phyloP scores from a whole-genome alignment of 441 rosid species.

The Erodium texanum region DNA sequence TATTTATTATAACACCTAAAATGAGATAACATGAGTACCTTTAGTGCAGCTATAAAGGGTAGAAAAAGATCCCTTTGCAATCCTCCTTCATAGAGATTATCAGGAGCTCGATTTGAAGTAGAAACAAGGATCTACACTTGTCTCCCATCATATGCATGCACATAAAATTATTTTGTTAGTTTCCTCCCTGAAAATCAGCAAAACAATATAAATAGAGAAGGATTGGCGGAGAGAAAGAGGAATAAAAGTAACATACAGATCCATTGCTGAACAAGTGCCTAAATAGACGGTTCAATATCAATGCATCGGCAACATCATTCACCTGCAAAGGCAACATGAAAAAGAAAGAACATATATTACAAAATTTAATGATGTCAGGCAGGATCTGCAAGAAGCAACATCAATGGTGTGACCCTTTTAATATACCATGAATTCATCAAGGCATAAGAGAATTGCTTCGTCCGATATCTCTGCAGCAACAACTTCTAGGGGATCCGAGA shows the following conservation, averaged over 20 bases:
- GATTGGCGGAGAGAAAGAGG: not conserved
- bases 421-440: slow-evolving; percentile 93
- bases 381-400: slow-evolving; percentile 5
- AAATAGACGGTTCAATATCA: slow-evolving; percentile 80
- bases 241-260: slow-evolving; percentile 45
- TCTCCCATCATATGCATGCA: slow-evolving; percentile 27
- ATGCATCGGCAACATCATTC: slow-evolving; percentile 81
- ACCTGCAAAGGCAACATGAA: slow-evolving; percentile 33
- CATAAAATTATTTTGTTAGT: slow-evolving; percentile 16
- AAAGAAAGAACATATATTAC: not conserved
- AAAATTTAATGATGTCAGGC: not conserved
- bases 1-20: not conserved
- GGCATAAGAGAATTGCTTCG: slow-evolving; percentile 73
- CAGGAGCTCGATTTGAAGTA: slow-evolving; percentile 93
- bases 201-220: not conserved
- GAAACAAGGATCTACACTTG: slow-evolving; percentile 77
- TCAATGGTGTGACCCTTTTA: slow-evolving; percentile 1
- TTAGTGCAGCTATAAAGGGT: slow-evolving; percentile 76
- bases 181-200: slow-evolving; percentile 10
- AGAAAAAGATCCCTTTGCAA: slow-evolving; percentile 91
- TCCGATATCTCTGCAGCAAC: slow-evolving; percentile 94
- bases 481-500: slow-evolving; percentile 95
- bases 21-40: slow-evolving; percentile 34
- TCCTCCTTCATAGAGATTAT: slow-evolving; percentile 90
- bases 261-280: slow-evolving; percentile 73